Conservation (phyloP, 1,284 basidiomycete genomes). For the Ustilago xerochloae region DNA sequence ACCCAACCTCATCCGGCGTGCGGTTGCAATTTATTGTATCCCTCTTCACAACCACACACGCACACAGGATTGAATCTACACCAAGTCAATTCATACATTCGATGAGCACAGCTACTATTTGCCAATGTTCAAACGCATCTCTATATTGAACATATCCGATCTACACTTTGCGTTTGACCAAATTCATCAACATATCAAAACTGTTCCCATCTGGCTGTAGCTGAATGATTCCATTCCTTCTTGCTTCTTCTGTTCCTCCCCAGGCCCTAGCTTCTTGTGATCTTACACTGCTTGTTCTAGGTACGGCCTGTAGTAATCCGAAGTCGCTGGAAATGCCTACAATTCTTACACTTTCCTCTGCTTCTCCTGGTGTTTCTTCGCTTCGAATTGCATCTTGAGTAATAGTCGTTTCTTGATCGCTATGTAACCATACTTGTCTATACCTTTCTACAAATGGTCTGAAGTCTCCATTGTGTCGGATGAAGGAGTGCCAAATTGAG, state of each 20-base stretch:
- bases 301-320: slow-evolving; percentile 85
- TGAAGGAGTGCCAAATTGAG: slow-evolving; percentile 80
- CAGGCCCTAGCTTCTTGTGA: slow-evolving; percentile 48
- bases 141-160: too few relatives aligned
- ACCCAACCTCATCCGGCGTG: too few relatives aligned
- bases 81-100: too few relatives aligned
- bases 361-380: neutral
- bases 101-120: too few relatives aligned
- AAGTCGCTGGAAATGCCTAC: slow-evolving; percentile 86
- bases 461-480: slow-evolving; percentile 70
- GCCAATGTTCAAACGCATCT: too few relatives aligned
- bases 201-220: slow-evolving; percentile 95
- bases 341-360: slow-evolving; percentile 75
- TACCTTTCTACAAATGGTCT: slow-evolving; percentile 72
- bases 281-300: slow-evolving; percentile 62
- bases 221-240: slow-evolving; percentile 69
- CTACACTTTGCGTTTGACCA: slow-evolving; percentile 79
- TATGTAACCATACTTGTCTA: slow-evolving; percentile 85
- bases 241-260: slow-evolving; percentile 27
- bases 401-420: slow-evolving; percentile 69
- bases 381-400: slow-evolving; percentile 27
- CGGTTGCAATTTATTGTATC: neutral
- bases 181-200: slow-evolving; percentile 91
- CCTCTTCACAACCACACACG: neutral
- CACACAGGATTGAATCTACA: too few relatives aligned